Percentiles rank a stretch among this genome's conserved stretches.
Evolutionary conservation across 495 filamentous ascomycete species (phyloP).

Genomic region (Hypomontagnella submonticulosa): DNA sequence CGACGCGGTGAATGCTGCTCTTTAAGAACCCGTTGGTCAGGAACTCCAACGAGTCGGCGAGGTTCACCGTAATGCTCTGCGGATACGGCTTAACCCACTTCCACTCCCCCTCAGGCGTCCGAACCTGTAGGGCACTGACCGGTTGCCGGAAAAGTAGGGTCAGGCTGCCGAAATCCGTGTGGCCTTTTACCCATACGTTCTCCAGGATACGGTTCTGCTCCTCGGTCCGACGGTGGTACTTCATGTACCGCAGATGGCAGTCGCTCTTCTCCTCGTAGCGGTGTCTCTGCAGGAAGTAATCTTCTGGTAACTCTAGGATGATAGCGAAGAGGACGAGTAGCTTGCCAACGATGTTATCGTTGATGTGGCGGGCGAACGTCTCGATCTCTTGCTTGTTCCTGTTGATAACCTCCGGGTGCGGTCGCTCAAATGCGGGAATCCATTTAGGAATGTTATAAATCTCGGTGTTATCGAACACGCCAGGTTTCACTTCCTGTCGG

Average conservation of each 20-base stretch:
- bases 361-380: slow-evolving; percentile 58
- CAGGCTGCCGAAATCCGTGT: slow-evolving; percentile 68
- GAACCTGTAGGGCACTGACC: slow-evolving; percentile 63
- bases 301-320: slow-evolving; percentile 63
- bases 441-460: slow-evolving; percentile 64
- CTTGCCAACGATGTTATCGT: slow-evolving; percentile 58
- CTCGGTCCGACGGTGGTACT: slow-evolving; percentile 57
- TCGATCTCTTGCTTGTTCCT: slow-evolving; percentile 56
- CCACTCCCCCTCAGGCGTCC: slow-evolving; percentile 60
- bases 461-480: slow-evolving; percentile 60
- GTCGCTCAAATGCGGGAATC: slow-evolving; percentile 53
- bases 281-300: slow-evolving; percentile 61
- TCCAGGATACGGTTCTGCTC: slow-evolving; percentile 54
- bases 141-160: slow-evolving; percentile 66
- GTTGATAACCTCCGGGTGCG: slow-evolving; percentile 49
- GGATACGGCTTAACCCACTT: slow-evolving; percentile 63
- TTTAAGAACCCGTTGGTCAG: slow-evolving; percentile 64
- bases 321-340: slow-evolving; percentile 63
- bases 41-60: slow-evolving; percentile 61
- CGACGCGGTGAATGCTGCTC: slow-evolving; percentile 64
- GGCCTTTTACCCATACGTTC: slow-evolving; percentile 56
- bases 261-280: slow-evolving; percentile 61
- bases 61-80: slow-evolving; percentile 66
- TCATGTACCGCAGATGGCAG: slow-evolving; percentile 66
- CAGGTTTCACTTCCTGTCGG: slow-evolving; percentile 52